Conservation (phyloP, 306 rosid species). For the Adenanthera pavonina region DNA sequence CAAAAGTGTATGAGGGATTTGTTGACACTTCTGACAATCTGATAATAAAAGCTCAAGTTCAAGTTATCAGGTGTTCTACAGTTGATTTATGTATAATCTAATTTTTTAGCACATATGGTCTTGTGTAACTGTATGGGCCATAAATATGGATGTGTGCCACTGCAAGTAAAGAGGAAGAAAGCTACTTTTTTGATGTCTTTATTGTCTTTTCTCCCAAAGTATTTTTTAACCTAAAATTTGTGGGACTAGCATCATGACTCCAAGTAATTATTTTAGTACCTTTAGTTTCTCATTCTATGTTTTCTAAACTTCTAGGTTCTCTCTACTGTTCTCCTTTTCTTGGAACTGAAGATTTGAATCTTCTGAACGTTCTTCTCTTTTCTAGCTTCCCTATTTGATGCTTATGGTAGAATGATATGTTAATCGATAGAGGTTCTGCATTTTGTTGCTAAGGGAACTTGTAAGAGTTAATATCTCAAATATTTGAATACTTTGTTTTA, state of each 20-base stretch:
- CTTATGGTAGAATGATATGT: not conserved
- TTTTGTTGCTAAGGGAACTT: not conserved
- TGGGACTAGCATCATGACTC: not conserved
- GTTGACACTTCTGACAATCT: constrained; percentile 90
- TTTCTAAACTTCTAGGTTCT: not conserved
- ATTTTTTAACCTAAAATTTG: not conserved
- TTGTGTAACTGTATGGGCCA: not conserved
- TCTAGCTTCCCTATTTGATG: not conserved
- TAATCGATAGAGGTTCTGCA: not conserved
- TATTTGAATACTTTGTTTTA: not conserved
- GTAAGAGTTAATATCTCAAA: not conserved
- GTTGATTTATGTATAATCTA: constrained; percentile 19
- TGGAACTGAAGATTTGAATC: not conserved
- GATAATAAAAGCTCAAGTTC: constrained; percentile 99
- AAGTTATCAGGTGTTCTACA: constrained; percentile 86
- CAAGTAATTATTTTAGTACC: not conserved
- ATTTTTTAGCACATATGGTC: not conserved
- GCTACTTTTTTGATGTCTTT: not conserved
- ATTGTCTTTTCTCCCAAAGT: not conserved
- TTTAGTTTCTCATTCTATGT: constrained; percentile 2
- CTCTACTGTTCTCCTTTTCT: not conserved
- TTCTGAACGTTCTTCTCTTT: not conserved
- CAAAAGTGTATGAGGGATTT: constrained; percentile 95
- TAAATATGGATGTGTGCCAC: not conserved
- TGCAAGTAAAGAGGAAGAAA: not conserved